Conservation (phyloP, 164 flowering plant species). For the Nelumbo lutea region DNA sequence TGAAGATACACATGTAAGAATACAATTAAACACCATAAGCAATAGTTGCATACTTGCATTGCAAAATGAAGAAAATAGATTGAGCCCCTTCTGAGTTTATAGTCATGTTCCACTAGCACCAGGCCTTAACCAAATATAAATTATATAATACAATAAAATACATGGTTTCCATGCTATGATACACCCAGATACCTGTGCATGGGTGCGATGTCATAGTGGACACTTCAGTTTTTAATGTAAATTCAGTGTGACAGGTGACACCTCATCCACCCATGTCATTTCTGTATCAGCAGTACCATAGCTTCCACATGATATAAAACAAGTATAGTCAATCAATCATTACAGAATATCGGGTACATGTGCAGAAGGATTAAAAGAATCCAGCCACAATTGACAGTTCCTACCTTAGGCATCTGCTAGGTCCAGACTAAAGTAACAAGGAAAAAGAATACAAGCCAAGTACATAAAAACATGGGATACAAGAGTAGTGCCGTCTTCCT, state of each 20-base stretch:
- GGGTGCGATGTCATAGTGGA: too few species aligned
- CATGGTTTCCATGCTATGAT: neutral
- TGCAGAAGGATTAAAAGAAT: neutral
- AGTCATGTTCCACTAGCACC: neutral
- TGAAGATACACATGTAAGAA: slow-evolving; percentile 31
- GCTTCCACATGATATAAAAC: too few species aligned
- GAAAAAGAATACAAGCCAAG: neutral
- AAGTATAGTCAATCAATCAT: too few species aligned
- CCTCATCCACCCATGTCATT: too few species aligned
- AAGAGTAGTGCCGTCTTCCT: neutral
- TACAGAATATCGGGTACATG: neutral
- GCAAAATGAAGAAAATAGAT: neutral
- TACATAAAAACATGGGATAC: neutral
- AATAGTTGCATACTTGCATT: neutral
- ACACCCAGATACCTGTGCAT: too few species aligned
- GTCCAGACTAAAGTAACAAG: neutral
- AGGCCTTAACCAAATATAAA: neutral
- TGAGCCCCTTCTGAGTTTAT: neutral
- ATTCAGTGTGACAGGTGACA: too few species aligned
- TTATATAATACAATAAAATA: neutral
- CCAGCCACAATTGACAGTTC: neutral
- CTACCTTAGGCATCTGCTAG: neutral
- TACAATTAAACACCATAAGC: neutral
- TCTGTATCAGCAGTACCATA: neutral
- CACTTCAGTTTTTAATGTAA: too few species aligned